Percentiles rank a stretch among this genome's conserved stretches.
Evolutionary conservation across 169 alveolate genomes (phyloP).

Genomic region (Perkinsus olseni): DNA sequence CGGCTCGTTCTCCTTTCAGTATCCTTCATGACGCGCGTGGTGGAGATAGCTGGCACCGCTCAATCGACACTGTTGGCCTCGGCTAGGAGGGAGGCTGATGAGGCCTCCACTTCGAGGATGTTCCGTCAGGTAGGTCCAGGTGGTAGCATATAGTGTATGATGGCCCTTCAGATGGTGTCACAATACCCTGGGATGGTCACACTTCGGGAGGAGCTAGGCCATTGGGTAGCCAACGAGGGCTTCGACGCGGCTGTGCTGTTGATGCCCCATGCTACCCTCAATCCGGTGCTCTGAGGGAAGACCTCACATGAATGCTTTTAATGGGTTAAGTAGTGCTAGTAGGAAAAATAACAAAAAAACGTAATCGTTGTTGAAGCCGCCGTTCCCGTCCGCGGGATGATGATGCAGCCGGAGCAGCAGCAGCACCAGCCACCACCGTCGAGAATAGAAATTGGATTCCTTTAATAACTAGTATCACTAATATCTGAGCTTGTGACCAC

Average conservation of each 20-base stretch:
- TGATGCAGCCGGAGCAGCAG: not conserved
- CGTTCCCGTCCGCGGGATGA: not conserved
- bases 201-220: not conserved
- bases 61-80: not conserved
- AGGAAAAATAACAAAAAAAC: not conserved
- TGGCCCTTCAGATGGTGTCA: not conserved
- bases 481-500: too few species aligned
- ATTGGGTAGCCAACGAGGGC: not conserved
- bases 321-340: not conserved
- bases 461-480: too few species aligned
- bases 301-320: not conserved
- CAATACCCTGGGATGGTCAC: not conserved
- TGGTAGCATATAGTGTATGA: not conserved
- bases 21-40: not conserved
- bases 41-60: not conserved
- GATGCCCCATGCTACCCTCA: not conserved
- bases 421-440: not conserved
- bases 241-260: not conserved
- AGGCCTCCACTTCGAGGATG: not conserved
- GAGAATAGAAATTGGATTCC: too few species aligned
- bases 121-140: not conserved
- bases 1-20: not conserved
- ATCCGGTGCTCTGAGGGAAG: not conserved
- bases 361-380: not conserved
- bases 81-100: not conserved